phyloP scores from a whole-genome alignment of 352 stramenopile species.

The Phytophthora crassamura region DNA sequence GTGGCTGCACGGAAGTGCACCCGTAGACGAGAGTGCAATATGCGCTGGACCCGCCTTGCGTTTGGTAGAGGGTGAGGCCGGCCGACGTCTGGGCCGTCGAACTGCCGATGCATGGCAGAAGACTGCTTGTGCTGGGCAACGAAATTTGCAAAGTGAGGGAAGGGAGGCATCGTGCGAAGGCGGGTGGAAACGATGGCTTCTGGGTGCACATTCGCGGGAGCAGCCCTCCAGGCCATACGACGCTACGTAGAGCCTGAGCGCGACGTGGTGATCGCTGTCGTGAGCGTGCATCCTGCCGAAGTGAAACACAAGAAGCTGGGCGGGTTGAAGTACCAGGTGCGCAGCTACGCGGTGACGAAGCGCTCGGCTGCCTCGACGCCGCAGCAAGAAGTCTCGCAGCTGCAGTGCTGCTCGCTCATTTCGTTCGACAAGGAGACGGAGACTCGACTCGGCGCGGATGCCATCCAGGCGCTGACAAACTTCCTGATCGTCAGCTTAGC shows the following conservation, averaged over 20 bases:
- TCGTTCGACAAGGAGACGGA: conserved; percentile 29
- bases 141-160: too few relatives aligned
- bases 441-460: conserved; percentile 15
- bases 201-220: too few relatives aligned
- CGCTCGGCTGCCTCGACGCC: conserved; percentile 24
- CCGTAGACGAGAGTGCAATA: too few relatives aligned
- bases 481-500: conserved; percentile 30
- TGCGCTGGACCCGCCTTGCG: too few relatives aligned
- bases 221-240: conserved; percentile 34
- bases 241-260: conserved; percentile 40
- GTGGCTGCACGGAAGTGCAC: too few relatives aligned
- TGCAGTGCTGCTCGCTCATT: conserved; percentile 33
- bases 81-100: too few relatives aligned
- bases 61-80: too few relatives aligned
- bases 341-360: conserved; percentile 30
- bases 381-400: conserved; percentile 28
- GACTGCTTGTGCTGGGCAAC: too few relatives aligned
- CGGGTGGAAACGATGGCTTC: too few relatives aligned
- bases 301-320: conserved; percentile 31
- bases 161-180: too few relatives aligned
- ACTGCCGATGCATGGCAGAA: too few relatives aligned
- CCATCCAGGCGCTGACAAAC: conserved; percentile 25
- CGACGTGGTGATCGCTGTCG: conserved; percentile 41
- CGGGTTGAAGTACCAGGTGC: conserved; percentile 29
- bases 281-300: conserved; percentile 35